Evolutionary conservation across 2,329 filamentous ascomycete genomes (phyloP), one percentile per base, ranked within the genome.

Genomic region (Penicillium sp.): DNA sequence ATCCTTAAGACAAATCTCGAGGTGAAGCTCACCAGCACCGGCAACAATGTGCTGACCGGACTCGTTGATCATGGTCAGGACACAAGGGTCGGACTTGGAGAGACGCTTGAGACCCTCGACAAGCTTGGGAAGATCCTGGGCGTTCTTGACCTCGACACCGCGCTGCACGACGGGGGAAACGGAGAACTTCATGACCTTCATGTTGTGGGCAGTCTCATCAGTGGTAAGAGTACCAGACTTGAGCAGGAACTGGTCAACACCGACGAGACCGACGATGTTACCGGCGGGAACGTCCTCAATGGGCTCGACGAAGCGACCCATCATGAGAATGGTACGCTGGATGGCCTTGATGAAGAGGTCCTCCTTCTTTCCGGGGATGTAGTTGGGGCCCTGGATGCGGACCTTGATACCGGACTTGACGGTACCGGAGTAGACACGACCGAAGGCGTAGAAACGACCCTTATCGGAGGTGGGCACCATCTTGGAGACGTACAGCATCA

Each of bases 181-280:
- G 75, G 94, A 99, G 89, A 99, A 99, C 86, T 97, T 97, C 94
- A 99, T 99, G 82, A 99, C 94, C 89, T 97, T 97, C 74, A 99
- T 83, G 88, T 99, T 99, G 89, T 99, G 94, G 77, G 94, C 93
- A 65, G 91, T 95, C 68, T 99, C 94, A 76, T 85, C 88, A 77
- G 93, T 97, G 81, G 92, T 96, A 72, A 99, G 89, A 73, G 94
- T 99, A 89, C 94, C 94, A 77, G 94, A 97, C 89, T 99, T 99
- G 84, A 99, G 92, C 85, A 99, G 85, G 90, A 97, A 99, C 87
- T 99, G 94, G 79, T 99, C 94, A 71, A 99, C 91, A 88, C 94
- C 94, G 75, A 99, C 94, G 72, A 99, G 86, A 86, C 94, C 94
- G 73, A 97, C 88, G 84, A 99, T 97, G 89, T 99, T 99, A 87